These are phyloP conservation scores for Lecanosticta acicola DNA, from an alignment of 2,329 filamentous ascomycete species.

Conservation along the genomic window DNA sequence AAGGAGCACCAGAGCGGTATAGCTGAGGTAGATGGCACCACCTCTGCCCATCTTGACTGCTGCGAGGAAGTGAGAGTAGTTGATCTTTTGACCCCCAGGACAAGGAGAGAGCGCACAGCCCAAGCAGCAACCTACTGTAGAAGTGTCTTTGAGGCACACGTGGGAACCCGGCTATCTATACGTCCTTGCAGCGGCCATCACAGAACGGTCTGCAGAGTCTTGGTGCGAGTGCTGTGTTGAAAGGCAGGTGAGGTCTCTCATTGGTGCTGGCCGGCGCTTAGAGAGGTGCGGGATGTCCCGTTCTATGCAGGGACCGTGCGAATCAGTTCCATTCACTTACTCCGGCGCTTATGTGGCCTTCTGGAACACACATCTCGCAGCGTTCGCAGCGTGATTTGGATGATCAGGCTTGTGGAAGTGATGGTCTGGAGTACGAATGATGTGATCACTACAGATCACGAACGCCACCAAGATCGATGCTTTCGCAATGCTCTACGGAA, in stretches of 20 bases:
- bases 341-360: not conserved
- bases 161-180: slow-evolving; percentile 14
- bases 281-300: not conserved
- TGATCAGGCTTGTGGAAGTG: too few species aligned
- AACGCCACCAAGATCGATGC: too few species aligned
- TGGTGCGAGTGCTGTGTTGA: slow-evolving; percentile 6
- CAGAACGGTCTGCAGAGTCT: slow-evolving; percentile 11
- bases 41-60: slow-evolving; percentile 23
- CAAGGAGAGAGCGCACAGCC: slow-evolving; percentile 3
- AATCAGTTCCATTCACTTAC: not conserved
- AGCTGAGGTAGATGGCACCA: slow-evolving; percentile 23
- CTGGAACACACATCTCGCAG: not conserved
- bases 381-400: too few species aligned
- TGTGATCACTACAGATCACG: too few species aligned
- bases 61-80: not conserved
- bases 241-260: slow-evolving; percentile 5
- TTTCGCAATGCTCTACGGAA: too few species aligned
- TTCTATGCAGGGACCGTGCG: not conserved
- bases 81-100: not conserved
- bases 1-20: slow-evolving; percentile 26
- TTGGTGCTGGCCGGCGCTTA: slow-evolving; percentile 1
- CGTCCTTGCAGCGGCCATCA: slow-evolving; percentile 7
- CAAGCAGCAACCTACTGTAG: slow-evolving; percentile 17
- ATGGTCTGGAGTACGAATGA: too few species aligned
- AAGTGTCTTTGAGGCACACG: slow-evolving; percentile 12